phyloP scores from a whole-genome alignment of 805 yeast genomes.

The Saccharomycopsis sp. region DNA sequence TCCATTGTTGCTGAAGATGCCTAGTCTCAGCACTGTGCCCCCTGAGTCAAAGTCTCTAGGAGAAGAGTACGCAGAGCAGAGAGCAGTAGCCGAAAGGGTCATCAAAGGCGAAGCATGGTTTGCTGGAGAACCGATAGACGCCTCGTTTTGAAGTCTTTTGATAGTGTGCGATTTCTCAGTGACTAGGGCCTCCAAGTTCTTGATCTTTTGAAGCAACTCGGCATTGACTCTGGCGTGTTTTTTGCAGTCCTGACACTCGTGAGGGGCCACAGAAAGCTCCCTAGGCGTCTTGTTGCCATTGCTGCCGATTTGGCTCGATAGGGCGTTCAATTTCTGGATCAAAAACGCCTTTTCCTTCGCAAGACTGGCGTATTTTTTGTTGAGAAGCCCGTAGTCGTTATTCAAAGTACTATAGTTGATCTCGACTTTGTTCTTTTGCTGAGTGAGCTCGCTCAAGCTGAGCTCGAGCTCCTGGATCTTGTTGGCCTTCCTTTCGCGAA shows the following conservation, averaged over 20 bases:
- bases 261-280: not conserved
- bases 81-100: not conserved
- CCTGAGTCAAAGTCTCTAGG: not conserved
- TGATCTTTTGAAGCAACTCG: constrained; percentile 35
- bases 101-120: not conserved
- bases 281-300: not conserved
- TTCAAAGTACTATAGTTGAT: constrained; percentile 23
- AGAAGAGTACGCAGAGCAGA: not conserved
- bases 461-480: constrained; percentile 73
- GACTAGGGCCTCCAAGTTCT: constrained; percentile 24
- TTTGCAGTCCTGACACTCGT: not conserved
- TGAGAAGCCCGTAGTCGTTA: constrained; percentile 14
- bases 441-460: constrained; percentile 58
- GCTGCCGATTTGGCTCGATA: not conserved
- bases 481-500: constrained; percentile 80
- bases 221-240: constrained; percentile 25
- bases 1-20: constrained; percentile 1
- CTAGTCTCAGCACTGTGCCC: not conserved
- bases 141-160: not conserved
- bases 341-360: constrained; percentile 20
- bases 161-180: constrained; percentile 25
- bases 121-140: not conserved
- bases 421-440: constrained; percentile 55
- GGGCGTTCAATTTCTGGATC: not conserved
- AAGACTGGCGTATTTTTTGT: constrained; percentile 16